A percentile compares a stretch with the other conserved stretches of the same genome.
Conservation (phyloP, 2,329 filamentous ascomycete genomes). For the Trichoderma sp. region DNA sequence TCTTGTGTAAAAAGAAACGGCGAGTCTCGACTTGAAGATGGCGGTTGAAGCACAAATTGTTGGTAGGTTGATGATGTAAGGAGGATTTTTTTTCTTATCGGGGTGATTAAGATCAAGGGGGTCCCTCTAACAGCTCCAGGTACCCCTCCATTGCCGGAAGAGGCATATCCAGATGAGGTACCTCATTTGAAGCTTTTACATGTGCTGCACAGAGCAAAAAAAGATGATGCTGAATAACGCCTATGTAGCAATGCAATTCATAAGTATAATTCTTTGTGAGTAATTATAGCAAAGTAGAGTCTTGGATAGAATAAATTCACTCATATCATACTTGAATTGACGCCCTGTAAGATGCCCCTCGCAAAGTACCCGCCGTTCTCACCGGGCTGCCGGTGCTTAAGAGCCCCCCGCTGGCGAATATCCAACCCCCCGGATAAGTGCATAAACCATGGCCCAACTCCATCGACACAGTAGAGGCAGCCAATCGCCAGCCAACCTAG, state of each 20-base stretch:
- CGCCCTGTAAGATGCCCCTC: background rate
- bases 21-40: background rate
- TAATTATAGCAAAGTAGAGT: background rate
- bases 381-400: background rate
- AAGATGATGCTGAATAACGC: background rate
- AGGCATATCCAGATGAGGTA: background rate
- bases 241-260: background rate
- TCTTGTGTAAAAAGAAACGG: background rate
- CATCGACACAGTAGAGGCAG: background rate
- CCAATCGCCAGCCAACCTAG: background rate
- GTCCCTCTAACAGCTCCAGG: background rate
- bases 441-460: background rate
- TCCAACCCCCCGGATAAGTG: slow-evolving; percentile 12
- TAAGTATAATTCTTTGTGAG: background rate
- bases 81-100: slow-evolving; percentile 8
- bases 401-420: background rate
- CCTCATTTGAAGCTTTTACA: background rate
- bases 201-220: background rate
- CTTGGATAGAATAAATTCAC: background rate
- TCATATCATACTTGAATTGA: background rate
- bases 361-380: background rate
- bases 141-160: background rate
- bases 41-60: background rate
- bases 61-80: slow-evolving; percentile 11
- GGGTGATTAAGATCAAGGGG: background rate